Percentiles rank a stretch among this genome's conserved stretches.
Evolutionary conservation across 129 eudicot species (phyloP).

Genomic region (Gnaphalium uliginosum): DNA sequence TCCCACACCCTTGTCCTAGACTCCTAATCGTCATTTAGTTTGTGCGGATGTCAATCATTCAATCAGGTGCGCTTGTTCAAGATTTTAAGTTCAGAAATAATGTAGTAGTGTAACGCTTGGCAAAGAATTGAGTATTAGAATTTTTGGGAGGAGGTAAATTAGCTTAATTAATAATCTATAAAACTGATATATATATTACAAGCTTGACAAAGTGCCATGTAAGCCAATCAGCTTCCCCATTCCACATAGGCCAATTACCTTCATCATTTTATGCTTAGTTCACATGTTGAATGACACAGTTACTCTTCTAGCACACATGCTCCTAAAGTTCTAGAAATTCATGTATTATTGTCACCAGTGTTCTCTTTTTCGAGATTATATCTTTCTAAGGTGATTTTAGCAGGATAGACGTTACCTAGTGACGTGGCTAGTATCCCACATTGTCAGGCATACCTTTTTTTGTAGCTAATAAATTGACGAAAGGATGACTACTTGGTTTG

Average conservation of each 20-base stretch:
- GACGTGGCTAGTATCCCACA: neutral
- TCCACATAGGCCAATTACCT: no score
- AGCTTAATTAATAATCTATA: no score
- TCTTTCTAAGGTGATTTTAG: no score
- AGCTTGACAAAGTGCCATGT: neutral
- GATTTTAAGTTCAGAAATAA: neutral
- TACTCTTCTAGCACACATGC: neutral
- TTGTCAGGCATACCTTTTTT: neutral
- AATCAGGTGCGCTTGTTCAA: neutral
- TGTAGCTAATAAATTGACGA: neutral
- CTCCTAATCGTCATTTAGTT: neutral
- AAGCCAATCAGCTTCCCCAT: neutral
- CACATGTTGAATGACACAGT: neutral
- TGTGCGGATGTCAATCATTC: neutral
- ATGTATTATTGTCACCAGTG: no score
- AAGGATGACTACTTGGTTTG: conserved; percentile 7
- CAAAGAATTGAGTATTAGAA: no score
- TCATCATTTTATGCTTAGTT: neutral
- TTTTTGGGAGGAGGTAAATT: neutral
- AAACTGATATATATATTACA: no score
- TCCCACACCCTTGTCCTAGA: neutral
- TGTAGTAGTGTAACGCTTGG: neutral
- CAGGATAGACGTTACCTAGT: neutral
- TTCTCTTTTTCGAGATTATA: no score
- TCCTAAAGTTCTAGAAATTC: neutral